Base-by-base conservation (phyloP, 768 basidiomycete genomes). In the Termitomyces sp. region DNA sequence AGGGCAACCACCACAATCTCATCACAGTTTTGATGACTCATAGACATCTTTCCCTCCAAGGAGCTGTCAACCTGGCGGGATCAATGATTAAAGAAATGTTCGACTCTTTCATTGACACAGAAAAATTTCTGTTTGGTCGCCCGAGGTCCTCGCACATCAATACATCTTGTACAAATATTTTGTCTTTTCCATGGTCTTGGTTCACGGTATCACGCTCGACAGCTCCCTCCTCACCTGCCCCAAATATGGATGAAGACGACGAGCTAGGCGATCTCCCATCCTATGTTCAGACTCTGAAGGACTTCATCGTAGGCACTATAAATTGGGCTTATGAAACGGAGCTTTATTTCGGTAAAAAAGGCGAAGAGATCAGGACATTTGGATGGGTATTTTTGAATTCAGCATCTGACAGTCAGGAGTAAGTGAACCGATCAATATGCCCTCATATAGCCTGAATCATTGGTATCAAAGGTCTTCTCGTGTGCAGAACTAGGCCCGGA, bases 291-390 rank as follows among this genome's bases (percentile, higher is more conserved):
- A 79, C 79, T 7, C 66, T 87, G 29, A 77, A 78, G 36, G 81
- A 85, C 58, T 81, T 77, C 60, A 75, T 87, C 39, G 73, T 77
- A 3, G 86, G 86, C 8, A 74, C 72, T n/a, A 62, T 83, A n/a
- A 79, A 86, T 62, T 87, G 85, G 85, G 58, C 77, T 36, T 88
- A 86, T 62, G 83, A 86, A 68, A 84, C 81, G 0, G 79, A 85
- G 58, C 64, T 84, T 45, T 86, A 80, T 64, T 79, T 88, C 50
- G 83, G 82, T 36, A 75, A 76, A 50, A 79, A 78, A 55, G 83
- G 83, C 0, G 77, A 75, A 41, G 80, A 85, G 65, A 81, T 85
- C 36, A 73, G 81, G 62, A 73, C 74, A 4, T 85, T 84, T 66
- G 84, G 84, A 36, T 86, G 84, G 85, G 79, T 85, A 1, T 86